Conservation (phyloP, 768 basidiomycete species). For the Podaxis mareebaensis region DNA sequence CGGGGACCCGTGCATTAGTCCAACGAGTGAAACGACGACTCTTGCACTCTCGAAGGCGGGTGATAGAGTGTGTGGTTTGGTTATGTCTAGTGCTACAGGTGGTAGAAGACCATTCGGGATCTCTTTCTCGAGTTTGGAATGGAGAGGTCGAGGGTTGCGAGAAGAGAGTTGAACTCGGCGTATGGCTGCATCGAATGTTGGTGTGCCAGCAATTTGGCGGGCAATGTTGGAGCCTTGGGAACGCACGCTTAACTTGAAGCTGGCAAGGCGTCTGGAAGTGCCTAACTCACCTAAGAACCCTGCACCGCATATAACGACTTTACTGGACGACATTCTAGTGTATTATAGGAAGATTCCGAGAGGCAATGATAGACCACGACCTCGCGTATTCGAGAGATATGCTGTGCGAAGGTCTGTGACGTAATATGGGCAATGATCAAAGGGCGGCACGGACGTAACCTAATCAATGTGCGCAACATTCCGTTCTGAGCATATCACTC, state of each 20-base stretch:
- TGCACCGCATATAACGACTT: slow-evolving; percentile 54
- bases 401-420: not conserved
- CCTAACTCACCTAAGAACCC: slow-evolving; percentile 59
- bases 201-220: slow-evolving; percentile 41
- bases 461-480: not conserved
- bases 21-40: slow-evolving; percentile 69
- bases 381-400: not conserved
- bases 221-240: slow-evolving; percentile 59
- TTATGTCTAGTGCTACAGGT: slow-evolving; percentile 53
- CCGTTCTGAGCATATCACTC: not conserved
- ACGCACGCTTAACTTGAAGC: not conserved
- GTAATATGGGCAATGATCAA: not conserved
- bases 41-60: slow-evolving; percentile 55
- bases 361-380: not conserved
- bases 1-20: slow-evolving; percentile 59
- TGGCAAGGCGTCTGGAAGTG: not conserved
- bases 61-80: slow-evolving; percentile 44
- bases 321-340: slow-evolving; percentile 25
- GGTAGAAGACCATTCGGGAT: slow-evolving; percentile 40
- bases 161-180: slow-evolving; percentile 61
- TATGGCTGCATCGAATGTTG: slow-evolving; percentile 21
- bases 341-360: not conserved
- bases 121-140: slow-evolving; percentile 31
- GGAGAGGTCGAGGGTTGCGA: slow-evolving; percentile 48
- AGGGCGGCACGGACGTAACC: too few species aligned